These are phyloP conservation scores for Morella rubra DNA, from an alignment of 306 rosid species.

Conservation along the genomic window DNA sequence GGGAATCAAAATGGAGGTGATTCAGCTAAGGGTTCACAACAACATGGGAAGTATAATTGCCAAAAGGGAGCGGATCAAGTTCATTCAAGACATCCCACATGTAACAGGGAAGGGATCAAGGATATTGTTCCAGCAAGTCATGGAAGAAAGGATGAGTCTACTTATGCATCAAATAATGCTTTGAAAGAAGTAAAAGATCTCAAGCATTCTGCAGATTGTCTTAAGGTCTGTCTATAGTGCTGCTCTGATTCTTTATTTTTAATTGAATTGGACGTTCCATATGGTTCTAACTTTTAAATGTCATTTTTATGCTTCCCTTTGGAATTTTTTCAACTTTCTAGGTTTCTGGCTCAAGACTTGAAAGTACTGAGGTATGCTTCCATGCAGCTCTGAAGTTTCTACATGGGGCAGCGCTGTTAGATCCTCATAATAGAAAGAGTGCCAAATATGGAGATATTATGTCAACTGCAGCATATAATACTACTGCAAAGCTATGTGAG, in stretches of 20 bases:
- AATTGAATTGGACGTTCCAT: too few species aligned
- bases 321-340: neutral
- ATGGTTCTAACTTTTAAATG: too few species aligned
- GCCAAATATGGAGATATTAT: slow-evolving; percentile 3
- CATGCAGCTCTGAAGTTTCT: slow-evolving; percentile 9
- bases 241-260: neutral
- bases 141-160: slow-evolving; percentile 61
- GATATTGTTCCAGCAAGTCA: slow-evolving; percentile 77
- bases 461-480: neutral
- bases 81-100: slow-evolving; percentile 57
- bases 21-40: slow-evolving; percentile 53
- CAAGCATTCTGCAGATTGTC: slow-evolving; percentile 86
- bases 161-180: slow-evolving; percentile 67
- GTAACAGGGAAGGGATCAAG: slow-evolving; percentile 59
- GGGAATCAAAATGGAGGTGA: slow-evolving; percentile 54
- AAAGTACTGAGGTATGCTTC: neutral
- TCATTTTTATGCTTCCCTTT: neutral
- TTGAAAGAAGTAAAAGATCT: slow-evolving; percentile 85
- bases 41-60: slow-evolving; percentile 52
- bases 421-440: slow-evolving; percentile 5
- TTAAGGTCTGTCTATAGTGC: slow-evolving; percentile 49
- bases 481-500: neutral
- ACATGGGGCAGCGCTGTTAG: slow-evolving; percentile 3
- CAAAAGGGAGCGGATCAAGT: slow-evolving; percentile 62
- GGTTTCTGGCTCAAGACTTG: slow-evolving; percentile 2